These are phyloP conservation scores for Talaromyces islandicus DNA, from an alignment of 2,329 filamentous ascomycete genomes.

Conservation along the genomic window DNA sequence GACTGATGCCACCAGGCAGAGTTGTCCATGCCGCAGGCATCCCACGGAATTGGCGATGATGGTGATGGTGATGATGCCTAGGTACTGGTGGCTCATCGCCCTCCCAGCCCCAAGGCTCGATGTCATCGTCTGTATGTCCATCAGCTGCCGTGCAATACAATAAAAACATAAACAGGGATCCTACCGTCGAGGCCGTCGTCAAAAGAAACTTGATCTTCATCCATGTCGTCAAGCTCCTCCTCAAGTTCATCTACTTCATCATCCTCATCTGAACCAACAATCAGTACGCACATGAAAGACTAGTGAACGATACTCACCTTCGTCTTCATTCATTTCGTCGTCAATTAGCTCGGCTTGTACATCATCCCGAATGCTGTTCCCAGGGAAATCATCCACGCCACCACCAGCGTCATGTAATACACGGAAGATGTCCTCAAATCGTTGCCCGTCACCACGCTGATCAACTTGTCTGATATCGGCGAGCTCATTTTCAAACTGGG, in stretches of 20 bases:
- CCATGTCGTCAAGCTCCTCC: conserved; percentile 37
- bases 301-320: conserved; percentile 35
- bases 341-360: conserved; percentile 42
- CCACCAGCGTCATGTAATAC: conserved; percentile 37
- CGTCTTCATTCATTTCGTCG: conserved; percentile 54
- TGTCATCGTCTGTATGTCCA: conserved; percentile 26
- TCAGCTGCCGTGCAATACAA: conserved; percentile 21
- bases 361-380: conserved; percentile 45
- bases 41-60: conserved; percentile 47
- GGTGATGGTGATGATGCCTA: conserved; percentile 29
- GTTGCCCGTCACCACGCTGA: conserved; percentile 36
- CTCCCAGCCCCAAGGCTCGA: conserved; percentile 47
- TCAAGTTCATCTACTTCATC: conserved; percentile 35
- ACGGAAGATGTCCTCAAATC: conserved; percentile 42
- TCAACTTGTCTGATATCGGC: conserved; percentile 35
- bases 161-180: conserved; percentile 18
- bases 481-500: conserved; percentile 37
- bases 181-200: conserved; percentile 32
- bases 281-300: conserved; percentile 35
- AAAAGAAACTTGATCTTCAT: conserved; percentile 39
- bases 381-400: conserved; percentile 37
- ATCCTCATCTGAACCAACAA: conserved; percentile 48
- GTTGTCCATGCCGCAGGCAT: conserved; percentile 59
- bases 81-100: conserved; percentile 46
- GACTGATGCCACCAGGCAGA: conserved; percentile 54